Conservation (phyloP, 768 basidiomycete species). For the Podaxis sp. region DNA sequence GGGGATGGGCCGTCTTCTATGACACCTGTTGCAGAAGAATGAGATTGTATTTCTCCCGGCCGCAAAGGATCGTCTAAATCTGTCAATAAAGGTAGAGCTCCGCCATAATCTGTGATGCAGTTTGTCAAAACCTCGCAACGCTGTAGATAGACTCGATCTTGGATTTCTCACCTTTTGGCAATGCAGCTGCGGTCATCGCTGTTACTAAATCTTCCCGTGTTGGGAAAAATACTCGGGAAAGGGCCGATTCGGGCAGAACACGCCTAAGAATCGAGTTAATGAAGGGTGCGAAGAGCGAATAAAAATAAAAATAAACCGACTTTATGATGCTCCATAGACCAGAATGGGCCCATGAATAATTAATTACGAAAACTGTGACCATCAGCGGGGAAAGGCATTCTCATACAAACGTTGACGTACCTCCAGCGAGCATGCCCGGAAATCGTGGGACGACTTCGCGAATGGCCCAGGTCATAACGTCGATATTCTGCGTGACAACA, state of each 20-base stretch:
- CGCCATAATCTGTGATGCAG: constrained; percentile 61
- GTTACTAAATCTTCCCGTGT: constrained; percentile 51
- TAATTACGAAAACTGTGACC: constrained; percentile 61
- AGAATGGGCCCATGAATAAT: constrained; percentile 74
- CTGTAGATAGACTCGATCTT: constrained; percentile 14
- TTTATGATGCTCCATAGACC: constrained; percentile 67
- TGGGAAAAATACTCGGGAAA: constrained; percentile 68
- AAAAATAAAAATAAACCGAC: constrained; percentile 36
- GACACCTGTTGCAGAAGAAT: constrained; percentile 9
- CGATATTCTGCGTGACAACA: constrained; percentile 45
- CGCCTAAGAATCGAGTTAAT: constrained; percentile 40
- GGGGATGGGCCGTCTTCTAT: constrained; percentile 15
- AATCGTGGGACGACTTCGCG: constrained; percentile 68
- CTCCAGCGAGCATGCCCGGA: constrained; percentile 76
- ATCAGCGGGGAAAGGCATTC: background rate
- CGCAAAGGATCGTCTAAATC: constrained; percentile 51
- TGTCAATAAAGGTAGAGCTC: constrained; percentile 51
- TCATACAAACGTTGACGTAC: constrained; percentile 33
- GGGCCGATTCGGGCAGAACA: constrained; percentile 57
- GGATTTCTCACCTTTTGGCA: constrained; percentile 58
- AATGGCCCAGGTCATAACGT: constrained; percentile 63
- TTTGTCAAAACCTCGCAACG: constrained; percentile 21
- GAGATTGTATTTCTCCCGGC: constrained; percentile 23
- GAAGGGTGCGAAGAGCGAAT: background rate
- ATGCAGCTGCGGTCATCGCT: constrained; percentile 48